Evolutionary conservation across 202 grass and related monocot species (phyloP).

Genomic region (Bolboschoenoplectus hybrid): DNA sequence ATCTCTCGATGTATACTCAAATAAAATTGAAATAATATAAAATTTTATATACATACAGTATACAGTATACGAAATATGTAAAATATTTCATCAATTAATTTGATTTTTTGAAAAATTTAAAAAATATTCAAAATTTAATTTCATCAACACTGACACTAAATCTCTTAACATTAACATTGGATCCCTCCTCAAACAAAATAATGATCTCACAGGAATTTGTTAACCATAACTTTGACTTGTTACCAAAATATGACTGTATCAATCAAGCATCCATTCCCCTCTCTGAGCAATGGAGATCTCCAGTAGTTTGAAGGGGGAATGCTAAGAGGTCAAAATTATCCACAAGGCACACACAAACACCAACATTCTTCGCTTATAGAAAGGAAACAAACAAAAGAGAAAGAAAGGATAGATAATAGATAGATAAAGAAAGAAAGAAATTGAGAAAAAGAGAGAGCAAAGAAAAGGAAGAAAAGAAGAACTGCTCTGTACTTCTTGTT

Average conservation of each 20-base stretch:
- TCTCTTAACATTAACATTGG: no score
- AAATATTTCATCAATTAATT: no score
- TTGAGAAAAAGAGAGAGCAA: background rate
- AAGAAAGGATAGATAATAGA: background rate
- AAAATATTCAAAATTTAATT: no score
- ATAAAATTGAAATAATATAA: no score
- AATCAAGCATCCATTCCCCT: background rate
- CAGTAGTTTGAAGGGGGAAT: background rate
- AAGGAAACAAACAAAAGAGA: constrained; percentile 28
- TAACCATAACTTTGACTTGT: background rate
- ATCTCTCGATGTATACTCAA: no score
- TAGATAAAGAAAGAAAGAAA: background rate
- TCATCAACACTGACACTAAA: no score
- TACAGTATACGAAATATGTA: no score
- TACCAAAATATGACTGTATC: background rate
- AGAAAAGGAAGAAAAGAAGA: background rate
- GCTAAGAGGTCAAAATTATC: constrained; percentile 13
- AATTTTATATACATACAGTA: no score
- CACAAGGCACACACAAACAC: background rate
- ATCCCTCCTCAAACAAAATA: background rate
- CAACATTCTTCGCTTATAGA: background rate
- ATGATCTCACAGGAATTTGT: background rate
- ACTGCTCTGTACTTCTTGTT: background rate
- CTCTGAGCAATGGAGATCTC: background rate
- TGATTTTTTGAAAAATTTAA: no score